Conservation (phyloP, 1,139 yeast species). For the Kodamaea plutei region DNA sequence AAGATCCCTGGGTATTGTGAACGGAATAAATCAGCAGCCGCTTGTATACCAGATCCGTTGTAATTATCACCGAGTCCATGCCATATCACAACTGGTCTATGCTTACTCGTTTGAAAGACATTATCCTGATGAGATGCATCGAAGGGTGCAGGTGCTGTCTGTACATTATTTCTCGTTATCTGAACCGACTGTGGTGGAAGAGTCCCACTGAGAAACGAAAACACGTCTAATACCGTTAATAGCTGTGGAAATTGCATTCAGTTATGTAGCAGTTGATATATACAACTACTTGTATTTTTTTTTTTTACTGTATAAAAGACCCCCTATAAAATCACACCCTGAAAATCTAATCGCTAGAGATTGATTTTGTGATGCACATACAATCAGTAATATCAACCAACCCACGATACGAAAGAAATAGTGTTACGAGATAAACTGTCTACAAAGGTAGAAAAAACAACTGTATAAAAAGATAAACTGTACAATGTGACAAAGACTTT, state of each 20-base stretch:
- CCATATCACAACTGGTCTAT: slow-evolving; percentile 67
- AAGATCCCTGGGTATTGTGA: slow-evolving; percentile 47
- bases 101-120: not conserved
- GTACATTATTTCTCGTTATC: not conserved
- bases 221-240: slow-evolving; percentile 8
- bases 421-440: too few species aligned
- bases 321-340: too few species aligned
- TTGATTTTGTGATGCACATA: too few species aligned
- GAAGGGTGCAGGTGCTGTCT: not conserved
- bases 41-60: slow-evolving; percentile 55
- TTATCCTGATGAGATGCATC: not conserved
- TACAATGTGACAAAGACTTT: too few species aligned
- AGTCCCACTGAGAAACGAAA: slow-evolving; percentile 7
- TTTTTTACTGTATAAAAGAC: too few species aligned
- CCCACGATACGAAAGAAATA: too few species aligned
- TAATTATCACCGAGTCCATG: slow-evolving; percentile 82
- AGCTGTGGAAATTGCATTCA: slow-evolving; percentile 8
- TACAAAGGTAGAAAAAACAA: too few species aligned
- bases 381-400: too few species aligned
- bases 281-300: too few species aligned
- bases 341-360: too few species aligned
- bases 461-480: too few species aligned
- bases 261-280: too few species aligned
- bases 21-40: slow-evolving; percentile 41
- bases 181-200: slow-evolving; percentile 5